Base-by-base conservation (phyloP, 139 green algal genomes). In the Ettlia oleoabundans region DNA sequence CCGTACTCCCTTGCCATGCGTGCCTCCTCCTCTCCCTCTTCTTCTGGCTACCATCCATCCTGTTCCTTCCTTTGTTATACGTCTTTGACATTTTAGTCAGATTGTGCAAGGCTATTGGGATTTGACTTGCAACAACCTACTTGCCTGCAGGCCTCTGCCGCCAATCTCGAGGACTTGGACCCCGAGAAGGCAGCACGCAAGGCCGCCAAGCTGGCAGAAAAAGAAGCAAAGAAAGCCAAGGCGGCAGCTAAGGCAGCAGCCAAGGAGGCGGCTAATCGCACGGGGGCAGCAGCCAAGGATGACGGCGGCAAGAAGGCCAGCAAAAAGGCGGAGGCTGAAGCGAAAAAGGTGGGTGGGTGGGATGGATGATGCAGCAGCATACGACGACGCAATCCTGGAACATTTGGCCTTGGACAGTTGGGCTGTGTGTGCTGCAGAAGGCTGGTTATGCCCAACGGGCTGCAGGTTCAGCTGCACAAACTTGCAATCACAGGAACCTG, bases 101-200 rank as follows among this genome's bases (percentile, higher is more conserved):
- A n/a, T n/a, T n/a, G n/a, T n/a, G n/a, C n/a, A n/a, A n/a, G n/a
- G n/a, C n/a, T n/a, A n/a, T n/a, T n/a, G n/a, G n/a, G n/a, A n/a
- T n/a, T n/a, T n/a, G 3, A 10, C 53, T 3, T 64, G 53, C 53
- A 10, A 22, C 53, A 4, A 26, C 53, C 6, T 64, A 26, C 53
- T 64, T 64, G 53, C 53, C 53, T 26, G 26, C 67, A 75, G 67
- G 40, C 67, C 26, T 75, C 67, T 22, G 24, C 67, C 6, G 67
- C 67, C 67, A 75, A 75, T 32, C 52, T 67, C 40, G 77, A 41
- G 33, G 89, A 90, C 73, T 65, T 91, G 43, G 91, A 95, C 69
- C 90, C 93, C 4, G 91, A 94, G 80, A 94, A 95, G 86, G 89
- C 88, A 28, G 94, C 92, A 52, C 93, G 94, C 83, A 94, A 95